Conservation (phyloP, 306 rosid genomes). For the Quercus parvula region DNA sequence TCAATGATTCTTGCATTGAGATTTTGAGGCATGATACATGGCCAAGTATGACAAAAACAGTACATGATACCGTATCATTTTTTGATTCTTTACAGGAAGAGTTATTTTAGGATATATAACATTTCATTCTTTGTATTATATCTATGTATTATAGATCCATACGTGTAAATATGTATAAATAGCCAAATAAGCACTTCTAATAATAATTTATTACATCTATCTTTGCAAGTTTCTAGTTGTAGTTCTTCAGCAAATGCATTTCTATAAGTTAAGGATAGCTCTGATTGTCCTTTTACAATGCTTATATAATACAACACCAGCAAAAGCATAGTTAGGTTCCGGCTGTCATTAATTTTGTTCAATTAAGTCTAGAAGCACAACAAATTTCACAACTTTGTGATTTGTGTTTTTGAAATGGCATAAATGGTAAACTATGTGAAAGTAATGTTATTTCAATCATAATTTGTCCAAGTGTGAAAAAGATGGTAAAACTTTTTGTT, state of each 20-base stretch:
- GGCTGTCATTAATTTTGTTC: no score
- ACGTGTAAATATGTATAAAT: constrained; percentile 33
- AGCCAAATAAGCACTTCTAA: not conserved
- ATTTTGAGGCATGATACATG: constrained; percentile 11
- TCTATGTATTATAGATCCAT: constrained; percentile 19
- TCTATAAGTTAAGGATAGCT: not conserved
- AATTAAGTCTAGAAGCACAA: no score
- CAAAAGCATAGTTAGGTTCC: no score
- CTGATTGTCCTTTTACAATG: no score
- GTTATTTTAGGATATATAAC: constrained; percentile 38
- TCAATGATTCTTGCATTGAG: constrained; percentile 8
- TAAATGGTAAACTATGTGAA: no score
- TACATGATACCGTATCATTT: constrained; percentile 29
- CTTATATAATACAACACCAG: no score
- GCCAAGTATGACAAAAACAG: constrained; percentile 14
- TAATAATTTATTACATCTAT: not conserved
- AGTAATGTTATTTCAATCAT: no score
- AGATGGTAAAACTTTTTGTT: no score
- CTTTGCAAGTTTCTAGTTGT: not conserved
- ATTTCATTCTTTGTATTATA: constrained; percentile 33
- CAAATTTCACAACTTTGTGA: no score
- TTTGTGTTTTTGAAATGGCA: no score
- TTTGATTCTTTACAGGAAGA: constrained; percentile 52
- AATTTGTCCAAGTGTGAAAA: no score
- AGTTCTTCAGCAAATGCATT: not conserved